Base-by-base conservation (phyloP, 2,329 filamentous ascomycete genomes). In the Scortechinia acanthostroma region DNA sequence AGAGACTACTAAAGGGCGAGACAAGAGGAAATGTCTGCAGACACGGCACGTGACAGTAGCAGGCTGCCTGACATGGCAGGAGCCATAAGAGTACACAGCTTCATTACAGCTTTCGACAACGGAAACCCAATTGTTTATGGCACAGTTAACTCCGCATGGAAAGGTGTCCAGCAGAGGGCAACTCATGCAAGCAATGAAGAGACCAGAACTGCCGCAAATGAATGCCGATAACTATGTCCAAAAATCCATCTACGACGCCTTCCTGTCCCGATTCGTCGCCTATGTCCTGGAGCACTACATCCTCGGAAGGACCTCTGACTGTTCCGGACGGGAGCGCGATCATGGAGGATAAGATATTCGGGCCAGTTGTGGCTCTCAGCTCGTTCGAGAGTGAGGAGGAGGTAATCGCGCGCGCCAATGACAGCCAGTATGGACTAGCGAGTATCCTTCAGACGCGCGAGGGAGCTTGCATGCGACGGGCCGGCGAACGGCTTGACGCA, bases 281-380 rank as follows among this genome's bases (percentile, higher is more conserved):
- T 17, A 17, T 19, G 6, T 40, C 19, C 15, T 20, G 21, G 23
- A 25, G n/a, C 15, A 2, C 51, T 45, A 4, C 33, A 57, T 14
- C 49, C 62, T 15, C 4, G 56, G 57, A 0, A 45, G 48, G 19
- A 62, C 65, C 14, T 74, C 46, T 23, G 45, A 47, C 6, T 6
- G 17, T 52, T 62, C 2, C 53, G 56, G 15, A 52, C 58, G 42
- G 50, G 58, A 33, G 58, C 59, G n/a, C 57, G 43, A 68, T 75
- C 44, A 67, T 65, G 54, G 58, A 62, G 3, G 69, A 74, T 49
- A 71, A 75, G 49, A 66, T 76, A 4, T 76, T 76, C 47, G 71
- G 71, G 0, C 71, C 71, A 2, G 72, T 76, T 45, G 69, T 72
- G 2, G 64, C 66, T 16, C 65, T 74, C 46, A 58, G 57, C 33